Evolutionary conservation across 805 yeast genomes (phyloP).

Genomic region (Nakazawaea molendinolei): DNA sequence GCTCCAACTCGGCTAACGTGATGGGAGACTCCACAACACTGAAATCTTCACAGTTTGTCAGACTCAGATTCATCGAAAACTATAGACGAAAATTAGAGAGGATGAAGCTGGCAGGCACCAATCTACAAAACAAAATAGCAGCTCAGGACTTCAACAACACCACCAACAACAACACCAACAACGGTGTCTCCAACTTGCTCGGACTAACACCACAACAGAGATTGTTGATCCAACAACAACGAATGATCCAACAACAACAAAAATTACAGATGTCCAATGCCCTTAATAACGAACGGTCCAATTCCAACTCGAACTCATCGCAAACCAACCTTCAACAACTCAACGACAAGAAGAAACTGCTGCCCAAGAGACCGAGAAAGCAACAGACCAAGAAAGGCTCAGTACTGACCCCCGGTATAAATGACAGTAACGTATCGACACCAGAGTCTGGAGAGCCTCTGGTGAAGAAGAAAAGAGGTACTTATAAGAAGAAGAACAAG

Average conservation of each 20-base stretch:
- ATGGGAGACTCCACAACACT: conserved; percentile 27
- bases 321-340: background rate
- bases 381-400: conserved; percentile 10
- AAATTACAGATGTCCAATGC: conserved; percentile 9
- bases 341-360: conserved; percentile 7
- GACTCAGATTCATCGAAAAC: conserved; percentile 84
- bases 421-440: conserved; percentile 8
- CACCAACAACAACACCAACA: background rate
- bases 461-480: conserved; percentile 13
- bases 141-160: conserved; percentile 5
- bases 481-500: conserved; percentile 13
- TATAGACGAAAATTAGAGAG: conserved; percentile 63
- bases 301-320: background rate
- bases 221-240: conserved; percentile 12
- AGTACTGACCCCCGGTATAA: conserved; percentile 4
- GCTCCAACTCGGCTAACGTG: conserved; percentile 24
- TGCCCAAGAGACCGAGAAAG: conserved; percentile 11
- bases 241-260: conserved; percentile 12
- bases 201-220: conserved; percentile 12
- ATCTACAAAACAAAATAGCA: conserved; percentile 12
- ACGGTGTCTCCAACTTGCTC: conserved; percentile 7
- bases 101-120: conserved; percentile 35
- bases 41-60: conserved; percentile 64
- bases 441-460: conserved; percentile 11
- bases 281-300: conserved; percentile 5